Evolutionary conservation across 495 filamentous ascomycete species (phyloP), one percentile per base, ranked within the genome.

Genomic region (Astrothelium macrocarpum): DNA sequence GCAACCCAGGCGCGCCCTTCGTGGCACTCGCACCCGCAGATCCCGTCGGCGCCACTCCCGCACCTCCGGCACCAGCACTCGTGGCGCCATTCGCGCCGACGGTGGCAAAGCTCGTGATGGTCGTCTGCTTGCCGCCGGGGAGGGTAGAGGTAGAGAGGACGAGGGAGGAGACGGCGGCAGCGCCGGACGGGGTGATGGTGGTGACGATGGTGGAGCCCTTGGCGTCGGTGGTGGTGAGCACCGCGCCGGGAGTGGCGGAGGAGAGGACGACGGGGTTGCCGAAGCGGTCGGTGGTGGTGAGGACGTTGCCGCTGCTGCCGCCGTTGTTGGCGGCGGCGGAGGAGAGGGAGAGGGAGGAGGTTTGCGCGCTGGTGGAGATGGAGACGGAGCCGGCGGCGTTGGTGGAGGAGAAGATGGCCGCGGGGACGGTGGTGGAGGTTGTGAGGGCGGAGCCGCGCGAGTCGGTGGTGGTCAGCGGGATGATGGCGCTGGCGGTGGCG

Each of bases 171-270:
- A 78, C 68, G 7, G 29, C 62, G 39, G 72, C 72, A 5, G 53
- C 71, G 66, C 63, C 72, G n/a, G 32, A 32, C 1, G 74, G 74
- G 11, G 73, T 75, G 61, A 72, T 74, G 3, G 75, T 77, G 20
- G 71, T 72, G 7, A 73, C 31, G 58, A 78, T 71, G 0, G 70
- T 73, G 60, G 61, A 53, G 12, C 75, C 75, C 39, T 62, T 10
- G 1, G 62, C 61, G 64, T 76, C 67, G 12, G 75, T 78, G 1
- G 67, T 66, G 14, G 73, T 76, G 36, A 76, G 42, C 59, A 72
- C 70, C 31, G 72, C 59, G 23, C 74, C 74, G 2, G 23, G 10
- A 2, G 60, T 49, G 18, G 43, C 64, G 28, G 45, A 70, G n/a
- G 68, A 64, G 28, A 72, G 45, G 20, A 68, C 62, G 59, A 73